Evolutionary conservation across 2,329 filamentous ascomycete species (phyloP), one percentile per base, ranked within the genome.

Genomic region (Mycosphaerella arachidis): DNA sequence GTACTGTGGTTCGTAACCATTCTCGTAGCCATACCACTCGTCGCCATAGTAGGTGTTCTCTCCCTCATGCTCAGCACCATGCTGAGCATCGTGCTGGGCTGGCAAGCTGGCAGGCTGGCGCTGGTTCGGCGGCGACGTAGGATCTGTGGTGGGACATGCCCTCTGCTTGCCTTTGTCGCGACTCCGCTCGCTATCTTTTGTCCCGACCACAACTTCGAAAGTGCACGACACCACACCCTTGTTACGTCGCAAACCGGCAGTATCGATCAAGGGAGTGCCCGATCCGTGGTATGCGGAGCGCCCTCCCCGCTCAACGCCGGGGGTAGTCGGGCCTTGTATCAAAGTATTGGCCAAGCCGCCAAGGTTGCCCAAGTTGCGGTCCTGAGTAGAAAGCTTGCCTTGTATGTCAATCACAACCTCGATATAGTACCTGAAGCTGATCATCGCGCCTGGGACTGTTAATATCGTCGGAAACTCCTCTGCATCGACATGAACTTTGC

Each of bases 361-460:
- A 33, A 71, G 60, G 29, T 65, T 68, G 8, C 61, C 63, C 45
- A 72, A 55, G 33, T 63, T 66, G 46, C 86, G 82, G 68, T 91
- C 88, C 63, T 91, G 86, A n/a, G 85, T 85, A 1, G 87, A 85
- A 45, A 97, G 78, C 72, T 91, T 94, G 40, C 93, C 93, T 51
- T 94, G 92, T 0, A 97, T 81, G 71, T 99, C 94, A 24, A 97
- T 85, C 30, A 97, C 87, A 2, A 97, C 90, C 74, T 99, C 94
- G 20, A 97, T 83, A 66, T 92, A 90, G 71, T 99, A 97, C 67
- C 88, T 91, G 78, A 99, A 97, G 68, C 88, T 92, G 65, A 99
- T 94, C 87, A 97, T 94, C 35, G 90, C 88, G 3, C 93, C 92
- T 0, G 94, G 94, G 0, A 97, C 91, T 57, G 87, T 88, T 30